Base-by-base conservation (phyloP, 805 yeast species). In the Saturnispora sanitii region DNA sequence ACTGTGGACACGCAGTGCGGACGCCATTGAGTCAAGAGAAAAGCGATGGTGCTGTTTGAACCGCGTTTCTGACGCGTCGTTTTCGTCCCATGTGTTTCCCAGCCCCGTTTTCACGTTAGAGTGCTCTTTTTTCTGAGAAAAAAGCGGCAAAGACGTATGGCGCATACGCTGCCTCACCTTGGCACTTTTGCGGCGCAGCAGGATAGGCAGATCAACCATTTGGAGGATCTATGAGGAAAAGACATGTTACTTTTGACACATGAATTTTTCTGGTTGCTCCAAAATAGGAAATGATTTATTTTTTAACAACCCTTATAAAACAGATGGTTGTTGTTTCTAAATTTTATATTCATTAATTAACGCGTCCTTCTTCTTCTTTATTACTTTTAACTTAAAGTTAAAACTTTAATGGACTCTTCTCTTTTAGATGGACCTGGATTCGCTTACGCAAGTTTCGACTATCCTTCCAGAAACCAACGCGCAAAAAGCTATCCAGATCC, bases 251-350 rank as follows among this genome's bases (percentile, higher is more conserved):
- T 18, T 20, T 32, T 32, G 25, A 20, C 19, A 19, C 7, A 20
- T 17, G 13, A 32, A 19, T 19, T 18, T 18, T 25, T 13, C 6
- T 4, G 18, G 2, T 13, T 3, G n/a, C 11, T 33, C 42, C 42
- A 9, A 19, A 25, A 26, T 17, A 6, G 37, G 42, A 15, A 34
- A 7, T 39, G 42, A 39, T 39, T 26, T 27, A 25, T 22, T 17
- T 39, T 28, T 39, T 33, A 39, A 39, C 42, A 39, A n/a, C 29
- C 15, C 15, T 13, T 27, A 9, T 12, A 27, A 11, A 27, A 27
- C 7, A 12, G 29, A 9, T 9, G 29, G n/a, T n/a, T n/a, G n/a
- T n/a, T n/a, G n/a, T n/a, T n/a, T n/a, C 29, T 15, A 27, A 12
- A 27, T 22, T 6, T 6, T 6, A 22, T 6, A 6, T 22, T 9